Evolutionary conservation across 2,329 filamentous ascomycete genomes (phyloP), one percentile per base, ranked within the genome.

Genomic region (Trichoderma koningiopsis): DNA sequence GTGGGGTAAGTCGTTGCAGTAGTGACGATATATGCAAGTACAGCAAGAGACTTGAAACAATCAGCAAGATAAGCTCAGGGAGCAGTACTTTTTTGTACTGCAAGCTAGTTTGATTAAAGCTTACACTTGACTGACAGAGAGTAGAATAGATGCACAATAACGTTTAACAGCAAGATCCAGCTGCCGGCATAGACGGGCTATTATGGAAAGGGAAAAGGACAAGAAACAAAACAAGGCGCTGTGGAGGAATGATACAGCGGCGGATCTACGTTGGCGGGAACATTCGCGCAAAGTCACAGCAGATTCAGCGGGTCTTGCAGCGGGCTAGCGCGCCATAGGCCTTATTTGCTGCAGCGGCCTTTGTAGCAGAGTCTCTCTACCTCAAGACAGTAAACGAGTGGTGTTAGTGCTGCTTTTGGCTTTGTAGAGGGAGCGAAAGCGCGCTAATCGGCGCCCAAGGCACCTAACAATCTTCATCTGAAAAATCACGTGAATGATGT

Each of bases 1-100:
- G 65, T 61, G 65, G 56, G 65, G 57, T 66, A 43, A 66, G 35
- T 53, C 27, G 43, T 66, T 35, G 63, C 62, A 33, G 16, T 5
- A 40, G 59, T 24, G 56, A 49, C 60, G 40, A 35, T 52, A 52
- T 63, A 24, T 24, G 24, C 33, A 33, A 33, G 40, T 43, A 43
- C 40, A 43, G 19, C 19, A 58, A 22, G 53, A 49, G 55, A 43
- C 43, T 37, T 35, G 61, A 52, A 24, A 35, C 24, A n/a, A 35
- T 65, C 62, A 56, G 35, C 52, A 65, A 33, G 31, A 43, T 7
- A 14, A 19, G 47, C 11, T 13, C 47, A 22, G 8, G 10, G 24
- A 19, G 1, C 10, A 8, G 40, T 49, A 24, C 10, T 24, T 24
- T 13, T 43, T 3, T 59, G 31, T 5, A 10, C 11, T 16, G 22